Base-by-base conservation (phyloP, 1,139 yeast species). In the Magnusiomyces tetraspermus region DNA sequence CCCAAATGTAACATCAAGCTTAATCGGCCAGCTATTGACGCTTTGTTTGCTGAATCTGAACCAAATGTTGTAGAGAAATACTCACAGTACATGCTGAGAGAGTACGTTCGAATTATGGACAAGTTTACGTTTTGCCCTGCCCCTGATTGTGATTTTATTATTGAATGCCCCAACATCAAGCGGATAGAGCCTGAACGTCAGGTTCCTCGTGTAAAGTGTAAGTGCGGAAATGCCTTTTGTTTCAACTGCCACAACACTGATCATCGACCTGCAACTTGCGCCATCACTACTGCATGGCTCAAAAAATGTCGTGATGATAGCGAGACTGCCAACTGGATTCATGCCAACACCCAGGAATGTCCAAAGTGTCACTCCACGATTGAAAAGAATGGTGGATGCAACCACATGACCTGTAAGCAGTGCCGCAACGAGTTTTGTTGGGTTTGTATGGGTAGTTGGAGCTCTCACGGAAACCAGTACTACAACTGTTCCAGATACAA, bases 381-480 rank as follows among this genome's bases (percentile, higher is more conserved):
- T 50, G 79, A 86, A 62, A 85, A 90, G 64, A 85, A 84, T 64
- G 97, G 97, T 31, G 97, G 97, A 0, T 92, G 97, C 69, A 90
- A 92, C 69, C 98, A 92, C 69, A 90, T 92, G 96, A 77, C 82
- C 0, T 92, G 99, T 67, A 73, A 78, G 4, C 83, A 82, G 57
- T 92, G 99, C 67, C 66, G 67, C 13, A 71, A 79, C 64, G 87
- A 90, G 63, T 92, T 89, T 66, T 92, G 99, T 66, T 92, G 99
- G 99, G 82, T 89, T 49, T 92, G 99, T 67, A 67, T 80, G 60
- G 83, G 83, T 6, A 76, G 73, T 36, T 94, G 98, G 98, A 63
- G 65, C 0, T 71, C 70, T n/a, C 98, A 92, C 68, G 82, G 81
- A 0, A 73, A 75, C 38, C 71, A 76, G 50, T 82, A 71, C 67